Percentiles rank a stretch among this genome's conserved stretches.
Evolutionary conservation across 1,284 basidiomycete genomes (phyloP).

Genomic region (Ceratobasidium sp.): DNA sequence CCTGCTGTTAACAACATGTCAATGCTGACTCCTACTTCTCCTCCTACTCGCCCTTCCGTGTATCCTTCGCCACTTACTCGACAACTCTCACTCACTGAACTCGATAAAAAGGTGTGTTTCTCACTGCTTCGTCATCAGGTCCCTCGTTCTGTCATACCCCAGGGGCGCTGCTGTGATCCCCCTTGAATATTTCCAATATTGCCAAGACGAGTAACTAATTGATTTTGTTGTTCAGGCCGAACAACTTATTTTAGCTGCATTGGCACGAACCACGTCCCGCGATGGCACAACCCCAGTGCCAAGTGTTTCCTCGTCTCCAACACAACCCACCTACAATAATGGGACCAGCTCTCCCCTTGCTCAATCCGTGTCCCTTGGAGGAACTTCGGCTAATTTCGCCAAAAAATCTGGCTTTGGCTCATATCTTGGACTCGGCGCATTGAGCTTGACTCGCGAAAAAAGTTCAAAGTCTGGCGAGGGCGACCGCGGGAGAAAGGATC

Average conservation of each 20-base stretch:
- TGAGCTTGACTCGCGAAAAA: conserved; percentile 44
- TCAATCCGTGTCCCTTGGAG: conserved; percentile 10
- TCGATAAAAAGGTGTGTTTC: conserved; percentile 43
- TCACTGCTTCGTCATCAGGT: not conserved
- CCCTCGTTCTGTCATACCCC: conserved; percentile 23
- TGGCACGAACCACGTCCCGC: conserved; percentile 31
- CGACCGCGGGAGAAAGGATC: conserved; percentile 39
- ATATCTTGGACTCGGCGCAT: conserved; percentile 36
- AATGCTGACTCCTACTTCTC: conserved; percentile 42
- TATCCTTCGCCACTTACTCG: conserved; percentile 39
- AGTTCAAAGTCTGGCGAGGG: conserved; percentile 26
- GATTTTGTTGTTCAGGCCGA: conserved; percentile 39
- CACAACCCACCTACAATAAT: conserved; percentile 13
- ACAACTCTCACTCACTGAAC: conserved; percentile 40
- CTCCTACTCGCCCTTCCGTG: conserved; percentile 15
- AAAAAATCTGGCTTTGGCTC: conserved; percentile 34
- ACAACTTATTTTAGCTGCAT: conserved; percentile 37
- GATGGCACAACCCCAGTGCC: conserved; percentile 13
- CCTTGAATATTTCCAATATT: conserved; percentile 1
- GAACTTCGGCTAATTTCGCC: conserved; percentile 1
- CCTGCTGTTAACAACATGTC: conserved; percentile 24
- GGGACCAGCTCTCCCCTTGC: not conserved
- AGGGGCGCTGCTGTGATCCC: conserved; percentile 20
- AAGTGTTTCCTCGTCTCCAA: conserved; percentile 43
- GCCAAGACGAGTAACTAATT: not conserved